Evolutionary conservation across 441 rosid species (phyloP), one percentile per base, ranked within the genome.

Genomic region (Gossypium schwendimanii): DNA sequence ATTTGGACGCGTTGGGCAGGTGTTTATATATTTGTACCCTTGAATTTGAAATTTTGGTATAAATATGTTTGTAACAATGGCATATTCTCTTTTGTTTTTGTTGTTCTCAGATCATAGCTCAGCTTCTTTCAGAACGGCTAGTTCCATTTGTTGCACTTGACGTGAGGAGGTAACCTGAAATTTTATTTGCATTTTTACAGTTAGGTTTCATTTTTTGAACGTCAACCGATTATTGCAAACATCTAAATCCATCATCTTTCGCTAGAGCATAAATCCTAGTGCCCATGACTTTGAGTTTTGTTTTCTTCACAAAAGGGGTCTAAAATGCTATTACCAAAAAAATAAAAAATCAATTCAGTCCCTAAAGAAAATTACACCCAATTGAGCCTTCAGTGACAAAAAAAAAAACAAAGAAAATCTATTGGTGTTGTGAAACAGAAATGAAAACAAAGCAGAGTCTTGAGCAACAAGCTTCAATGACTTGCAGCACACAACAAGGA

Each of bases 1-100:
- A 81, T 94, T 91, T 79, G 98, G 99, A 76, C 98, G 98, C 62
- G 94, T 89, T 83, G 99, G 98, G 70, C 97, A 94, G 97, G 97
- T 94, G 61, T 70, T 72, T 60, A 81, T 55, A 79, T 44, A 12
- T 63, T 36, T 69, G 55, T 36, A 17, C 17, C 66, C 24, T 63
- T 33, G 20, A 47, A 24, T 67, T 72, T 21, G 55, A 61, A 31
- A 6, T 33, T 6, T 14, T 31, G 9, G 11, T 14, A 3, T 8
- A 54, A 39, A 21, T 20, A 12, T 71, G 62, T 63, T 50, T 52
- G 20, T 77, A 65, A 74, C 47, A 10, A 44, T 23, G 61, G 20
- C 18, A 33, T 55, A 14, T 73, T 59, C 33, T 63, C 4, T 10
- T 28, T 20, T 28, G 64, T 39, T 76, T 75, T 71, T 70, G 65